Base-by-base conservation (phyloP, 2,329 filamentous ascomycete genomes). In the Neofusicoccum parvum region DNA sequence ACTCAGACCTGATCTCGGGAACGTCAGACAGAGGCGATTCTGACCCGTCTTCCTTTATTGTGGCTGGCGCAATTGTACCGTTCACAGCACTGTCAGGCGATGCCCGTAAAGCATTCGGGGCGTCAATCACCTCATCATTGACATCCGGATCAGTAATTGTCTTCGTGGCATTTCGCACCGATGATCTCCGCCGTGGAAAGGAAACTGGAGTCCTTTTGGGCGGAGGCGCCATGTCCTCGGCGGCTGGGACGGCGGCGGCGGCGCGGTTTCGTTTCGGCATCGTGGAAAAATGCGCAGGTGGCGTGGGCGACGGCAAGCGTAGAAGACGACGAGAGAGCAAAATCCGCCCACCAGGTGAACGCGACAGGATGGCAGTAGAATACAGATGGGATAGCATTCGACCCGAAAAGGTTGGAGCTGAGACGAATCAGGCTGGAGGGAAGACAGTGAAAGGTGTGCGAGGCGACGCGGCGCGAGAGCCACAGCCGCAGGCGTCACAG, bases 61-160 rank as follows among this genome's bases (percentile, higher is more conserved):
- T 58, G 0, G 67, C 70, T 63, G 74, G 73, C 2, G 71, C 70
- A 39, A 77, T 69, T 1, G 70, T 68, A 53, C 70, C 68, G 37
- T 76, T 73, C 12, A 76, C 70, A 34, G 73, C 76, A 67, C 74
- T 74, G 66, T 82, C 80, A 15, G 80, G 80, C 58, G 80, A 82
- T 45, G 80, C 79, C 48, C 79, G 74, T 46, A 78, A 69, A 12
- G 80, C 79, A 66, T 75, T 72, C 4, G 77, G 73, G 4, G 78
- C 79, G 67, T 82, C 80, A 10, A 81, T 64, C 17, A 82, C 72
- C 15, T 81, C 78, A 41, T 71, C 70, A 63, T 80, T 81, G 62
- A 67, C 53, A 45, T 76, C 70, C 54, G 77, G 76, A 68, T 78
- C 75, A 15, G 67, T 45, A 23, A 45, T 59, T 15, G 39, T n/a